phyloP scores from a whole-genome alignment of 2,329 filamentous ascomycete genomes.

The Stagonosporopsis cucurbitacearum region DNA sequence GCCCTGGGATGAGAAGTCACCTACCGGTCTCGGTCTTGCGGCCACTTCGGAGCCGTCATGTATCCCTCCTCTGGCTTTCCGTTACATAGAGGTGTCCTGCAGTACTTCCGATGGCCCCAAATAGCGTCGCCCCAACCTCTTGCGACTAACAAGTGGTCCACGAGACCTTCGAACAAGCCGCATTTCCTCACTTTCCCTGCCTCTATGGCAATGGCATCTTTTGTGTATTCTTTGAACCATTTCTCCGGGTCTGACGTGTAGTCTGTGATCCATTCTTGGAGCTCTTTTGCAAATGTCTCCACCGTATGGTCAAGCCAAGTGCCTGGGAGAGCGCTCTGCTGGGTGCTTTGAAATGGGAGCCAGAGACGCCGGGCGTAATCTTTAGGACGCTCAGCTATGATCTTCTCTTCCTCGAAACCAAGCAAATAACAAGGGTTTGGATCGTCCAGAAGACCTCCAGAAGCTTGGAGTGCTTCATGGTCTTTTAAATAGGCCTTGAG shows the following conservation, averaged over 20 bases:
- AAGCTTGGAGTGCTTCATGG: background rate
- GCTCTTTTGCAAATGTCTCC: background rate
- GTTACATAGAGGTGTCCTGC: background rate
- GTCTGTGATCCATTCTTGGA: background rate
- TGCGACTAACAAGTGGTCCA: background rate
- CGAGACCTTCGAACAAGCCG: background rate
- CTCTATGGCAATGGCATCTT: background rate
- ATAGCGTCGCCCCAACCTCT: background rate
- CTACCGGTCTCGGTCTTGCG: background rate
- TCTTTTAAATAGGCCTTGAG: background rate
- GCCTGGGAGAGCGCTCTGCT: background rate
- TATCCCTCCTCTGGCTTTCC: background rate
- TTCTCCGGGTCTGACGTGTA: background rate
- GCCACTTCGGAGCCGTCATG: background rate
- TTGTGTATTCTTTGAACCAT: background rate
- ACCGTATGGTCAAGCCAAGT: background rate
- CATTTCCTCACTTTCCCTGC: background rate
- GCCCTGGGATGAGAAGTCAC: background rate
- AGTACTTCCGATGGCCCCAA: background rate
- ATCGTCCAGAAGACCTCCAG: background rate
- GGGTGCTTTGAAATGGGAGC: constrained; percentile 3
- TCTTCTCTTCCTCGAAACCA: constrained; percentile 21
- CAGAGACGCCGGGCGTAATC: constrained; percentile 5
- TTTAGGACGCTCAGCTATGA: background rate
- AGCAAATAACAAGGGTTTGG: background rate